Evolutionary conservation across 768 basidiomycete species (phyloP), one percentile per base, ranked within the genome.

Genomic region (Gymnopilus dilepis): DNA sequence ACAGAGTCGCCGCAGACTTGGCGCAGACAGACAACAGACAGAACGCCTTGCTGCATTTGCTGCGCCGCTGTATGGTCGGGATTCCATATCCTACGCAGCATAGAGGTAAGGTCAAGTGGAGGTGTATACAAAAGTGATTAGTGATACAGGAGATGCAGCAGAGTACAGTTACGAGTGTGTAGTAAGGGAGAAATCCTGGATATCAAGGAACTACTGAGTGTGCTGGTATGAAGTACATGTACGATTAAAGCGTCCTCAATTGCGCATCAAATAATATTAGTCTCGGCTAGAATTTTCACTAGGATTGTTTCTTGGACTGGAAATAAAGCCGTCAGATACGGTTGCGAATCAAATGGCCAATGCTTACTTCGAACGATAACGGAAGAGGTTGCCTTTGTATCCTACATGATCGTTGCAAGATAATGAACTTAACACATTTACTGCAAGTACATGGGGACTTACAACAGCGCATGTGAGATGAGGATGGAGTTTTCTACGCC

Each of bases 381-480:
- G 7, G 74, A 68, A 13, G 80, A 72, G 0, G 84, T 86, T 7
- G 82, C 80, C 41, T 73, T 71, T 5, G 77, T 79, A 64, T 86
- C 80, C 83, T 85, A 50, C 26, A 40, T 51, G 28, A 28, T 26
- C 55, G 19, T 53, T 67, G 47, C 31, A 64, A 57, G 60, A 63
- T 62, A 28, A 47, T 65, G 21, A 65, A 63, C 40, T 30, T 67
- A 45, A 60, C 50, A 63, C 47, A 33, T 50, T 38, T 28, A 9
- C 31, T 41, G 17, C 26, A 52, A 31, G 45, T 41, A 41, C 0
- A 15, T 30, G 24, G 26, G 31, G 34, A 77, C 84, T 73, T 66
- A 85, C 85, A 43, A 85, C 83, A 2, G 86, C 87, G 60, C 84
- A 86, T 8, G 85, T 86, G 33, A 82, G 65, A 69, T 89, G 83